Conservation (phyloP, 2,329 filamentous ascomycete species). For the Chrysoporthe puriensis region DNA sequence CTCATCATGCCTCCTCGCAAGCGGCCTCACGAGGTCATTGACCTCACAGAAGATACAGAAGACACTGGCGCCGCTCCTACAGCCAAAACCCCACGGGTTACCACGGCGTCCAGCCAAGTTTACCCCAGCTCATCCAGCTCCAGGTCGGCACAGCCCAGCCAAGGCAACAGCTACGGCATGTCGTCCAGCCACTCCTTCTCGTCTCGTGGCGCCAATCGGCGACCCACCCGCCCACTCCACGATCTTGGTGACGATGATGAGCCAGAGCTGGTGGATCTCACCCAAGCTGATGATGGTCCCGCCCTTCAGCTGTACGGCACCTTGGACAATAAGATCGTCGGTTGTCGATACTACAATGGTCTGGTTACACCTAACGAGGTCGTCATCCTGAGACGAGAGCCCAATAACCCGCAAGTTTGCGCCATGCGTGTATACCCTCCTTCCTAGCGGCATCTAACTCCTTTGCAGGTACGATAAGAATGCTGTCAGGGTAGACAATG, state of each 20-base stretch:
- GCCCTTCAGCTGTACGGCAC: conserved; percentile 52
- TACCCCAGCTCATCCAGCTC: background rate
- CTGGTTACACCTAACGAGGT: conserved; percentile 61
- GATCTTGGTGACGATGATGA: conserved; percentile 38
- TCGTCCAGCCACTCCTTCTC: conserved; percentile 4
- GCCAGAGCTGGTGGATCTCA: conserved; percentile 47
- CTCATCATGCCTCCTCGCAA: conserved; percentile 37
- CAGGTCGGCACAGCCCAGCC: conserved; percentile 4
- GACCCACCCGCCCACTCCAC: conserved; percentile 5
- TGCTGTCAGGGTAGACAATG: conserved; percentile 79
- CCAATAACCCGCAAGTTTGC: conserved; percentile 50
- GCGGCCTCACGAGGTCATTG: conserved; percentile 43
- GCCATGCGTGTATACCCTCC: conserved; percentile 26
- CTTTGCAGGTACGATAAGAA: conserved; percentile 65
- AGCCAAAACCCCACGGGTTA: conserved; percentile 29
- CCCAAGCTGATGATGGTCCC: conserved; percentile 48
- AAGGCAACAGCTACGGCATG: conserved; percentile 1
- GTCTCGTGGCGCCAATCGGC: conserved; percentile 3
- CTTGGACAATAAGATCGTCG: conserved; percentile 60
- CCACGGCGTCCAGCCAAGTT: conserved; percentile 30
- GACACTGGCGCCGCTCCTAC: conserved; percentile 35
- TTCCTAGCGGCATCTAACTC: background rate
- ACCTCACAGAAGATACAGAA: conserved; percentile 47
- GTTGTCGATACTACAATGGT: conserved; percentile 61
- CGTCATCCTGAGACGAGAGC: conserved; percentile 63